A percentile compares a stretch with the other conserved stretches of the same genome.
Evolutionary conservation across 805 yeast species (phyloP).

Genomic region (Wickerhamomyces subpelliculosus): DNA sequence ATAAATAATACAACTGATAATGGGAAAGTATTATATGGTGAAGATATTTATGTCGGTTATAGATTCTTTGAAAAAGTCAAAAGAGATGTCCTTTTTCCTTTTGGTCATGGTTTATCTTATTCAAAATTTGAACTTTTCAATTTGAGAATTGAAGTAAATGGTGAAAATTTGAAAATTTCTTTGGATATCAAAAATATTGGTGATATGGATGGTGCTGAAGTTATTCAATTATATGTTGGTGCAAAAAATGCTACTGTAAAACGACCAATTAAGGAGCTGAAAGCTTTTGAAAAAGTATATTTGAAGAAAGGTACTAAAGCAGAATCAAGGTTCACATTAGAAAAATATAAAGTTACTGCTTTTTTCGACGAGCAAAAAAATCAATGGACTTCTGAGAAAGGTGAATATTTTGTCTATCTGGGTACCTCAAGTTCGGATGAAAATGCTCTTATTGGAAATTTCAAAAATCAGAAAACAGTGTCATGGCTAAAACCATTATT

Average conservation of each 20-base stretch:
- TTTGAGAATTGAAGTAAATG: slow-evolving; percentile 28
- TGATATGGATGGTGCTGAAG: slow-evolving; percentile 41
- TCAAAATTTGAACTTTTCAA: slow-evolving; percentile 38
- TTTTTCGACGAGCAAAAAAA: slow-evolving; percentile 43
- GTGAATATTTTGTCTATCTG: slow-evolving; percentile 41
- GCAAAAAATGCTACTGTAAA: slow-evolving; percentile 26
- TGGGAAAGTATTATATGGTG: slow-evolving; percentile 55
- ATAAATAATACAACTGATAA: slow-evolving; percentile 42
- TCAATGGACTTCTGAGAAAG: slow-evolving; percentile 47
- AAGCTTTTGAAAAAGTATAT: slow-evolving; percentile 45
- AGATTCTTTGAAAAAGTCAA: slow-evolving; percentile 49
- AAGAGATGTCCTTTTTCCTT: slow-evolving; percentile 45
- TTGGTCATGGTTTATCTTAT: slow-evolving; percentile 59
- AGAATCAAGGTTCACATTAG: slow-evolving; percentile 30
- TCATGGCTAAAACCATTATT: slow-evolving; percentile 18
- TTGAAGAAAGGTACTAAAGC: slow-evolving; percentile 38
- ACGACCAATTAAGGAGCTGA: slow-evolving; percentile 55
- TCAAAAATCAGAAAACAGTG: slow-evolving; percentile 15
- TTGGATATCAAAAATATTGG: slow-evolving; percentile 45
- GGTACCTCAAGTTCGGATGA: slow-evolving; percentile 34
- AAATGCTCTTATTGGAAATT: slow-evolving; percentile 16
- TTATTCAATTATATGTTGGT: slow-evolving; percentile 46
- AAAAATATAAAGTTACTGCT: slow-evolving; percentile 43
- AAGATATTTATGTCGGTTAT: slow-evolving; percentile 61
- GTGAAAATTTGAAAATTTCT: slow-evolving; percentile 20